These are phyloP conservation scores for Bassia scoparia DNA, from an alignment of 148 eudicot species.

Conservation along the genomic window DNA sequence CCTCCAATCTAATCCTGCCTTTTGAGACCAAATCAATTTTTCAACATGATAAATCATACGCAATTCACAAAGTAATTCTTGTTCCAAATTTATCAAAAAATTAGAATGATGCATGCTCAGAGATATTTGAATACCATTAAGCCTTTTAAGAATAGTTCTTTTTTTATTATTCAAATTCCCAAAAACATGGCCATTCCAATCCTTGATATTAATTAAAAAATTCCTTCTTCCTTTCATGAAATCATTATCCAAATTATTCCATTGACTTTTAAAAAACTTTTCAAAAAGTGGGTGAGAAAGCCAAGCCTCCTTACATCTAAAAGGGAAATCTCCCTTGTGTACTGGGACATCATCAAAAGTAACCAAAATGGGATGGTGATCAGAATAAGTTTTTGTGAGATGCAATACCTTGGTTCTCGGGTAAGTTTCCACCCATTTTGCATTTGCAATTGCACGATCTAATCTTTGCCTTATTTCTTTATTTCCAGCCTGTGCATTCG, in stretches of 20 bases:
- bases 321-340: no score
- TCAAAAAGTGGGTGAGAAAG: no score
- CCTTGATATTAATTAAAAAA: neutral
- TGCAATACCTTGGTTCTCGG: neutral
- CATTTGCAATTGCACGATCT: neutral
- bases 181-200: neutral
- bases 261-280: no score
- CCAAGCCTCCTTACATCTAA: no score
- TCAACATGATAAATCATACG: no score
- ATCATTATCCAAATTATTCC: no score
- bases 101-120: neutral
- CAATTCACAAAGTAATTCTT: no score
- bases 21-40: no score
- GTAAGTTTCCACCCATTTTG: neutral
- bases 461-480: no score
- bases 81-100: neutral
- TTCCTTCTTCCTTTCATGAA: neutral
- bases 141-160: neutral
- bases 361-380: neutral
- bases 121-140: neutral
- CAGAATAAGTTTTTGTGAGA: neutral
- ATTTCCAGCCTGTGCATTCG: no score
- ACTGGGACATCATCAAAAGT: neutral
- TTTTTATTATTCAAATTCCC: no score
- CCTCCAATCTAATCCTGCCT: neutral